A percentile compares a stretch with the other conserved stretches of the same genome.
These are phyloP conservation scores for Pseudozyma thailandica DNA, from an alignment of 1,284 basidiomycete genomes.

Conservation along the genomic window DNA sequence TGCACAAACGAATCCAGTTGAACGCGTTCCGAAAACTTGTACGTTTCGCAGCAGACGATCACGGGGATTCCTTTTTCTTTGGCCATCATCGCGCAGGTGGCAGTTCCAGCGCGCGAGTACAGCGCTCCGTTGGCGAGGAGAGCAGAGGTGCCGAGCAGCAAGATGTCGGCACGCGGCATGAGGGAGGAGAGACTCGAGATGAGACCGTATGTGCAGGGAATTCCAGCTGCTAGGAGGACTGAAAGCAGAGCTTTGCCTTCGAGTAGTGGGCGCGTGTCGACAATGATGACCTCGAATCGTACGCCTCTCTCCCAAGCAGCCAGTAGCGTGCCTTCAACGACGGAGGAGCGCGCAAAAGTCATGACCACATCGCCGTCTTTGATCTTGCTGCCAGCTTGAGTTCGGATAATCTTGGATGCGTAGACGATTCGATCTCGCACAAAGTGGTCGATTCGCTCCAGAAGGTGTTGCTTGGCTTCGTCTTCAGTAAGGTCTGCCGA, in stretches of 20 bases:
- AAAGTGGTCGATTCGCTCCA: constrained; percentile 89
- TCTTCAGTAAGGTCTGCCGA: constrained; percentile 92
- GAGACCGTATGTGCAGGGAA: constrained; percentile 90
- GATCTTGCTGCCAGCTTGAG: constrained; percentile 86
- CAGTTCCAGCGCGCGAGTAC: constrained; percentile 92
- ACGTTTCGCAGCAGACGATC: constrained; percentile 96
- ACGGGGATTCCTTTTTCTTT: constrained; percentile 89
- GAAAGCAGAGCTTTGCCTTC: constrained; percentile 82
- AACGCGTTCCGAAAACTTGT: constrained; percentile 95
- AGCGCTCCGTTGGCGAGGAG: constrained; percentile 94
- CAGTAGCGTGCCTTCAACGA: constrained; percentile 89
- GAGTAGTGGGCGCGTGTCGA: constrained; percentile 92
- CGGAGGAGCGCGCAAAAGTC: constrained; percentile 92
- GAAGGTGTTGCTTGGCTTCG: constrained; percentile 89
- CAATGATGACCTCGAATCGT: constrained; percentile 87
- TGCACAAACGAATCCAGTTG: constrained; percentile 93
- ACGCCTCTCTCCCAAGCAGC: constrained; percentile 74
- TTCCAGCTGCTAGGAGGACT: constrained; percentile 77
- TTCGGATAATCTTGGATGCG: constrained; percentile 92
- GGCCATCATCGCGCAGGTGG: constrained; percentile 94
- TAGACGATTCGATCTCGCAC: constrained; percentile 92
- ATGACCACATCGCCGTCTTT: constrained; percentile 91
- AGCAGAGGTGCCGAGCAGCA: constrained; percentile 92
- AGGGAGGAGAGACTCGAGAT: constrained; percentile 87
- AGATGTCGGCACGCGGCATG: constrained; percentile 80